phyloP scores from a whole-genome alignment of 495 filamentous ascomycete species.

The Tuber umbilicatum region DNA sequence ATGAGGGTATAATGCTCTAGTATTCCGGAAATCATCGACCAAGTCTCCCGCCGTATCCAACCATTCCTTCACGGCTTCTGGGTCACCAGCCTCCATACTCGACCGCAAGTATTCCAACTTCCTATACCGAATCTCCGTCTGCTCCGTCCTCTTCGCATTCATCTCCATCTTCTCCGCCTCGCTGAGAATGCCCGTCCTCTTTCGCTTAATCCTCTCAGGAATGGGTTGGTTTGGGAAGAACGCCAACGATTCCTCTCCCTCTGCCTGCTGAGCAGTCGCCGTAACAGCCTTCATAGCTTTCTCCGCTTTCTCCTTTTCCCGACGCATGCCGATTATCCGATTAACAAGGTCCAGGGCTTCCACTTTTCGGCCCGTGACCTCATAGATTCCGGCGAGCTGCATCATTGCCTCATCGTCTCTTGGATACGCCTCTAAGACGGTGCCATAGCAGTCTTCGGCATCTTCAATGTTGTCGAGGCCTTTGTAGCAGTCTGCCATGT shows the following conservation, averaged over 20 bases:
- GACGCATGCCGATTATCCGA: slow-evolving; percentile 60
- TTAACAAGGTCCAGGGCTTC: slow-evolving; percentile 68
- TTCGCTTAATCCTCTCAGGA: slow-evolving; percentile 26
- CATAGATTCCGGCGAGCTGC: slow-evolving; percentile 72
- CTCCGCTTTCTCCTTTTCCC: slow-evolving; percentile 44
- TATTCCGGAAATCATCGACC: slow-evolving; percentile 70
- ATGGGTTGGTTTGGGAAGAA: slow-evolving; percentile 43
- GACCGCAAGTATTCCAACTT: slow-evolving; percentile 52
- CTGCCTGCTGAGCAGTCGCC: slow-evolving; percentile 8
- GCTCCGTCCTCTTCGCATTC: slow-evolving; percentile 49
- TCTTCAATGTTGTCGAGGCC: slow-evolving; percentile 55
- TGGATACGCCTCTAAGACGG: slow-evolving; percentile 61
- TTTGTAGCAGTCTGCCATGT: slow-evolving; percentile 66
- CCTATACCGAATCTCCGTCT: slow-evolving; percentile 54
- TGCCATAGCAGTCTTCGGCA: slow-evolving; percentile 68
- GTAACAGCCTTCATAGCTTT: slow-evolving; percentile 20
- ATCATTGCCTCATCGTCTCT: slow-evolving; percentile 65
- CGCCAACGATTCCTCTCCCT: slow-evolving; percentile 38
- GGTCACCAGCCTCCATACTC: slow-evolving; percentile 49
- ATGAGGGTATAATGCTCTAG: slow-evolving; percentile 68
- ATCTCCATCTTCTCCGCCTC: slow-evolving; percentile 39
- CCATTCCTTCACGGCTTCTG: slow-evolving; percentile 57
- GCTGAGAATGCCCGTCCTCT: slow-evolving; percentile 30
- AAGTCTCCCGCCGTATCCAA: slow-evolving; percentile 67
- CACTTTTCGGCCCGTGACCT: slow-evolving; percentile 59